Percentiles rank a stretch among this genome's conserved stretches.
These are phyloP conservation scores for Prunus mira DNA, from an alignment of 306 rosid genomes.

Conservation along the genomic window DNA sequence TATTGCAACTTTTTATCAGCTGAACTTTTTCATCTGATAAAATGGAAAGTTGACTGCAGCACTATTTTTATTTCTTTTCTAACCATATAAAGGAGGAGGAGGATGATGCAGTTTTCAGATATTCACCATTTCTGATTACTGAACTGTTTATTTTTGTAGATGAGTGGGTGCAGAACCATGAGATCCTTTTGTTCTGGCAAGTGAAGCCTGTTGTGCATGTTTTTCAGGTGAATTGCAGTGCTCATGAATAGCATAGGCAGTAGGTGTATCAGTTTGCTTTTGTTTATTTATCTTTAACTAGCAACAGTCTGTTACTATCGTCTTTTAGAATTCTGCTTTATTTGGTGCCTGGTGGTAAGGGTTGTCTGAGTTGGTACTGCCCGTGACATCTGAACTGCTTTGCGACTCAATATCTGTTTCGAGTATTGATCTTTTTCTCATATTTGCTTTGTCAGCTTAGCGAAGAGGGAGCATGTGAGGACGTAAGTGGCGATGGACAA, in stretches of 20 bases:
- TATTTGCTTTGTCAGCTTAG: constrained; percentile 62
- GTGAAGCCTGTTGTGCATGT: constrained; percentile 90
- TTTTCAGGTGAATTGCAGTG: constrained; percentile 65
- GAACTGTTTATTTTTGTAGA: constrained; percentile 40
- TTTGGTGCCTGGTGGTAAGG: not conserved
- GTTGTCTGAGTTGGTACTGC: not conserved
- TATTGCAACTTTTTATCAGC: not conserved
- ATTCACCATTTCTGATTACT: constrained; percentile 23
- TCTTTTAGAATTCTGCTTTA: not conserved
- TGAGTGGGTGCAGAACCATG: constrained; percentile 64
- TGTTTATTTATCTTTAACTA: not conserved
- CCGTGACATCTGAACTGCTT: not conserved
- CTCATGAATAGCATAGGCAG: not conserved
- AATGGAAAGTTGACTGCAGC: not conserved
- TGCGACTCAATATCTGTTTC: not conserved
- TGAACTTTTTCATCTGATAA: not conserved
- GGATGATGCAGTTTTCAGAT: not conserved
- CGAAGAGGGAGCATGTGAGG: constrained; percentile 95
- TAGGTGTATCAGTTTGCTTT: not conserved
- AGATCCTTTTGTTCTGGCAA: constrained; percentile 95
- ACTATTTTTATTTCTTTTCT: not conserved
- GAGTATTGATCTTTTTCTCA: not conserved
- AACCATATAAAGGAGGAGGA: not conserved
- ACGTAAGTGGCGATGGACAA: constrained; percentile 81
- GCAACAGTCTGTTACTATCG: not conserved